These are phyloP conservation scores for Lablab purpureus DNA, from an alignment of 306 rosid species.

Conservation along the genomic window DNA sequence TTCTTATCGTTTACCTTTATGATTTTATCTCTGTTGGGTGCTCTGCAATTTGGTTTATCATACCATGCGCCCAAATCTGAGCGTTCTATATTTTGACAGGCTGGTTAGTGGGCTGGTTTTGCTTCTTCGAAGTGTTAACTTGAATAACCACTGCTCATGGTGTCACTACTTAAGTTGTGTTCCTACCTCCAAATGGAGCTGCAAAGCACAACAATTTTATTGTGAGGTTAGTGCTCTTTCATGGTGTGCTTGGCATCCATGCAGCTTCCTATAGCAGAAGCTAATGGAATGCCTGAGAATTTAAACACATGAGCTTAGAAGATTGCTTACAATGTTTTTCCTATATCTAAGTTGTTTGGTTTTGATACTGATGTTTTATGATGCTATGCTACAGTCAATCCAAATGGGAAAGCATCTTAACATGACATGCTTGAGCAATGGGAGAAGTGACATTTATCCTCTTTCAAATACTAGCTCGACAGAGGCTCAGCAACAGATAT, in stretches of 20 bases:
- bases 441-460: slow-evolving; percentile 53
- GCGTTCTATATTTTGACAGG: slow-evolving; percentile 54
- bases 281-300: background rate
- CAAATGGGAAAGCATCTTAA: slow-evolving; percentile 65
- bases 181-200: slow-evolving; percentile 77
- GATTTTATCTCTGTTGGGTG: slow-evolving; percentile 12
- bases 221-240: slow-evolving; percentile 64
- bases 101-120: slow-evolving; percentile 58
- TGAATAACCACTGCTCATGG: slow-evolving; percentile 74
- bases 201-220: slow-evolving; percentile 48
- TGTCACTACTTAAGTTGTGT: slow-evolving; percentile 80
- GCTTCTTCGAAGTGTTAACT: slow-evolving; percentile 63
- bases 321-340: background rate
- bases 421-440: slow-evolving; percentile 70
- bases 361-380: slow-evolving; percentile 39
- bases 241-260: slow-evolving; percentile 22
- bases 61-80: slow-evolving; percentile 30
- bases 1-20: background rate
- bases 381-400: slow-evolving; percentile 52
- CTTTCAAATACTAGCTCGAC: slow-evolving; percentile 47
- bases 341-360: slow-evolving; percentile 7
- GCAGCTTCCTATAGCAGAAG: slow-evolving; percentile 20
- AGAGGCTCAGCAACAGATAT: slow-evolving; percentile 56
- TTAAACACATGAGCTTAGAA: slow-evolving; percentile 7
- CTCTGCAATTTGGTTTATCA: slow-evolving; percentile 9